Base-by-base conservation (phyloP, 352 stramenopile genomes). In the Peronospora farinosa region DNA sequence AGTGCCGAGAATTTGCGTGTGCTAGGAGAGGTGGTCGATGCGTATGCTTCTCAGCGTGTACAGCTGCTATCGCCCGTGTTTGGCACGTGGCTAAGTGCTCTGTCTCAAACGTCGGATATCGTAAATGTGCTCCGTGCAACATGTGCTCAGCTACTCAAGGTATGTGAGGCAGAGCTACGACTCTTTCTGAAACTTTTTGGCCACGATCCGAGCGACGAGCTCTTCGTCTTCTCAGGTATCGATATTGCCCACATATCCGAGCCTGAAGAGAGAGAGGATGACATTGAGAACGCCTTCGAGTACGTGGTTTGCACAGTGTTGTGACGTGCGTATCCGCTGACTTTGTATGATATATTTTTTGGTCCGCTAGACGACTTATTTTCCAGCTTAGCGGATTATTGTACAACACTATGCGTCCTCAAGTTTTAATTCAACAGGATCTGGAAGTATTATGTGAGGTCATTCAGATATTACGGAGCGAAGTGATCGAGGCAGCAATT, bases 401-500 rank as follows among this genome's bases (percentile, higher is more conserved):
- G 10, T 93, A 93, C 67, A 83, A 79, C 40, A 67, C 78, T 6
- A 58, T 81, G 16, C 74, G 82, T 5, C 82, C 82, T 32, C 67
- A 77, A 31, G 54, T 93, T 53, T 44, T 93, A 16, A 54, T 77
- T 17, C 77, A 93, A 27, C 82, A 87, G 42, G 79, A 88, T 38
- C 52, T 93, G 11, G 82, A 91, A 36, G 57, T 74, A 28, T 56
- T 93, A 2, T 93, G 82, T 31, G 82, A 93, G 48, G 66, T 84
- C 28, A 76, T 93, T 21, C 77, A 91, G 43, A 75, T 93, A 11
- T 53, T 91, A 2, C 66, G 84, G 11, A 84, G 67, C 27, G 82
- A 93, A 41, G 62, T 93, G 41, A 83, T 91, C 35, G 82, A 93
- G 50, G 70, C 65, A 31, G 38, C 76, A 2, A 87, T 92, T 55